These are phyloP conservation scores for Wickerhamiella alocasiicola DNA, from an alignment of 805 yeast species.

Conservation along the genomic window DNA sequence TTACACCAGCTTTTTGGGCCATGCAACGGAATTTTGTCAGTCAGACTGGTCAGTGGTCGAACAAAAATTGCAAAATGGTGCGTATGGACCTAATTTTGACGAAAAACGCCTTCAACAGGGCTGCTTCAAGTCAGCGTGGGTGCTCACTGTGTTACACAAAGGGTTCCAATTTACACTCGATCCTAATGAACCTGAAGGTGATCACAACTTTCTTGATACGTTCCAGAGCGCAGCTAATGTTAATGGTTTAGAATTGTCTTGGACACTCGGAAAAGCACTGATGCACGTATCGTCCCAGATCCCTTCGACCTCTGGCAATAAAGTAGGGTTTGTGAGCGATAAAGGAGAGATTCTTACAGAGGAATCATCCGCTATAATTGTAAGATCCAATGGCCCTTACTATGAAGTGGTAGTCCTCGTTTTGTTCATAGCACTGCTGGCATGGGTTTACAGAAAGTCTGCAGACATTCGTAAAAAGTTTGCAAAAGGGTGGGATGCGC, in stretches of 20 bases:
- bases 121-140: slow-evolving; percentile 95
- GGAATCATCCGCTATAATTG: neutral
- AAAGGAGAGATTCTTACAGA: slow-evolving; percentile 5
- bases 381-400: neutral
- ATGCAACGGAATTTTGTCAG: slow-evolving; percentile 62
- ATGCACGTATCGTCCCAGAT: slow-evolving; percentile 69
- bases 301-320: slow-evolving; percentile 14
- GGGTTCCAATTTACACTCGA: slow-evolving; percentile 71
- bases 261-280: slow-evolving; percentile 88
- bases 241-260: slow-evolving; percentile 75
- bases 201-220: slow-evolving; percentile 34
- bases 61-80: slow-evolving; percentile 39
- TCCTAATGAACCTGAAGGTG: slow-evolving; percentile 25
- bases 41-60: slow-evolving; percentile 51
- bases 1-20: slow-evolving; percentile 51
- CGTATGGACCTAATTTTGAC: slow-evolving; percentile 41
- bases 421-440: neutral
- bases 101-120: slow-evolving; percentile 53
- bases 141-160: slow-evolving; percentile 74
- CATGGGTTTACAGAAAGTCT: neutral
- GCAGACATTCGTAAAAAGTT: neutral
- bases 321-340: slow-evolving; percentile 7
- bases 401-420: neutral
- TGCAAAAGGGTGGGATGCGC: neutral
- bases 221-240: slow-evolving; percentile 75